These are phyloP conservation scores for Schizophyllum amplum DNA, from an alignment of 1,284 basidiomycete species.

Conservation along the genomic window DNA sequence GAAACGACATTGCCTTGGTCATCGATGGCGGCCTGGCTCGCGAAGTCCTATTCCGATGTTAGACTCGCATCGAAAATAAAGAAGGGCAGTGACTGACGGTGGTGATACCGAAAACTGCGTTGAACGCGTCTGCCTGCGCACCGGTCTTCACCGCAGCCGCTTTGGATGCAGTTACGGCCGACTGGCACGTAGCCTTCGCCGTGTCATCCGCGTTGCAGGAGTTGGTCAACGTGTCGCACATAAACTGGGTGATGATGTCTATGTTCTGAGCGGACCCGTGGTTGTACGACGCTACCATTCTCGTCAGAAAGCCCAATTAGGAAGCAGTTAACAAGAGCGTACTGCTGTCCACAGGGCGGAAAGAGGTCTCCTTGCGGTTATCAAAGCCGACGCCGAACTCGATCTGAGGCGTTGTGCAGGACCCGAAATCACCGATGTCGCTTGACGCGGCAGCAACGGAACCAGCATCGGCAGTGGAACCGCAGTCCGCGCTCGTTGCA, in stretches of 20 bases:
- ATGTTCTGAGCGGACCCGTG: slow-evolving; percentile 47
- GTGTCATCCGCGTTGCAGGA: slow-evolving; percentile 40
- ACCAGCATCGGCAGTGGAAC: slow-evolving; percentile 37
- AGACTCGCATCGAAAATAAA: not conserved
- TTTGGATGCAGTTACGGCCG: slow-evolving; percentile 27
- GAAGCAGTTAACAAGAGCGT: slow-evolving; percentile 47
- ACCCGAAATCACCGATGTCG: slow-evolving; percentile 33
- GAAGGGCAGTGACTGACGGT: not conserved
- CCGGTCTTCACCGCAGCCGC: too few species aligned
- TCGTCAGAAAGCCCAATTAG: slow-evolving; percentile 53
- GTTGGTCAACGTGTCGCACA: slow-evolving; percentile 46
- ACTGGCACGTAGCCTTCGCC: slow-evolving; percentile 40
- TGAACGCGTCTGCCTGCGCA: not conserved
- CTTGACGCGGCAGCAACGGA: slow-evolving; percentile 27
- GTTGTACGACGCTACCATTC: slow-evolving; percentile 34
- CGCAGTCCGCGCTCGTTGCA: slow-evolving; percentile 37
- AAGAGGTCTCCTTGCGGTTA: slow-evolving; percentile 41
- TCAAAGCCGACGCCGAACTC: slow-evolving; percentile 45
- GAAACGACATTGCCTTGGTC: slow-evolving; percentile 1
- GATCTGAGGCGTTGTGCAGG: slow-evolving; percentile 42
- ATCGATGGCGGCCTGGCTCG: too few species aligned
- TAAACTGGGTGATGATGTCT: slow-evolving; percentile 44
- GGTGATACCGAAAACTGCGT: not conserved
- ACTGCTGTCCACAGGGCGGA: slow-evolving; percentile 41
- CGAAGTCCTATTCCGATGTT: too few species aligned